phyloP scores from a whole-genome alignment of 2,329 filamentous ascomycete genomes.

The Neofusicoccum cordaticola region DNA sequence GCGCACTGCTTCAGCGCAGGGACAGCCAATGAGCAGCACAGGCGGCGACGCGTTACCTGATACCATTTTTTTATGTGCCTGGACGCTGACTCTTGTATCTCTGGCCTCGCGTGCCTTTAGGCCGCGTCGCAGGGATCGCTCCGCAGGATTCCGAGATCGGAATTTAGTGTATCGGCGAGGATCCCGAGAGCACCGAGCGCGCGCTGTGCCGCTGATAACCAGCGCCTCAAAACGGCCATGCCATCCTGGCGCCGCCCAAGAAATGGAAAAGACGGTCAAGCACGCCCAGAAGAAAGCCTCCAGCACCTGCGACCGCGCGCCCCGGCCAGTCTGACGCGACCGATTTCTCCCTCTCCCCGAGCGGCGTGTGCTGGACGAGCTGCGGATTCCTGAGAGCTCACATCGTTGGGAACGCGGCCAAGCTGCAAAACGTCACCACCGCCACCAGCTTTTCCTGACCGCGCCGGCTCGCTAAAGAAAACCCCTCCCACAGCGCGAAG shows the following conservation, averaged over 20 bases:
- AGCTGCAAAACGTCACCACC: slow-evolving; percentile 2
- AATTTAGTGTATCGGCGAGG: background rate
- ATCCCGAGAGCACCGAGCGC: slow-evolving; percentile 3
- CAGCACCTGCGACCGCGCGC: background rate
- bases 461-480: background rate
- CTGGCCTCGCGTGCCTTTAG: background rate
- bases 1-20: background rate
- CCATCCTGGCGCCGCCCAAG: background rate
- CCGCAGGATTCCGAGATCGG: slow-evolving; percentile 6
- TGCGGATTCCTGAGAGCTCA: background rate
- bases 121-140: background rate
- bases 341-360: background rate
- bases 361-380: background rate
- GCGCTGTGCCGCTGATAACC: slow-evolving; percentile 11
- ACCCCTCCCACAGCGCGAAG: background rate
- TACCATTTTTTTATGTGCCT: slow-evolving; percentile 3
- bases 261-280: background rate
- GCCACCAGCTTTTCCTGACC: background rate
- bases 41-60: background rate
- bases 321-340: background rate
- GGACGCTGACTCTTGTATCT: slow-evolving; percentile 10
- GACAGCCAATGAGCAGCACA: background rate
- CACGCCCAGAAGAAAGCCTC: background rate
- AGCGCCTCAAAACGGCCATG: slow-evolving; percentile 5
- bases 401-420: background rate